Evolutionary conservation across 768 basidiomycete genomes (phyloP).

Genomic region (Paxillus involutus): DNA sequence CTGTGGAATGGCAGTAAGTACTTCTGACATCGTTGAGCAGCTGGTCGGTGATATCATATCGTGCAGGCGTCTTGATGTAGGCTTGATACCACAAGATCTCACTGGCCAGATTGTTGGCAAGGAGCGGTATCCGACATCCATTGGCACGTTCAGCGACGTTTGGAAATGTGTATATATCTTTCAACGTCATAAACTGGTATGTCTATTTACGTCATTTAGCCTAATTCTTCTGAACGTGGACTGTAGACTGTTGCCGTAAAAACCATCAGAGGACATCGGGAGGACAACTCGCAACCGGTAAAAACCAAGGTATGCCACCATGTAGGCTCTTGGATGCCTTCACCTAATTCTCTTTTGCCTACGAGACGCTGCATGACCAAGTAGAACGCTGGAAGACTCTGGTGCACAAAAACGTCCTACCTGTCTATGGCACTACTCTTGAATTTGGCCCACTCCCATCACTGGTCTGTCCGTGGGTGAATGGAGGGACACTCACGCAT

Average conservation of each 20-base stretch:
- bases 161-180: constrained; percentile 4
- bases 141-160: constrained; percentile 3
- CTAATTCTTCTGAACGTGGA: background rate
- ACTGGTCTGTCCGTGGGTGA: constrained; percentile 36
- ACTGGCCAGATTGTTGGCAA: background rate
- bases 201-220: background rate
- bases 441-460: constrained; percentile 32
- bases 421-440: constrained; percentile 26
- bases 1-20: too few species aligned
- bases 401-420: constrained; percentile 27
- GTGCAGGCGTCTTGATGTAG: background rate
- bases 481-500: constrained; percentile 25
- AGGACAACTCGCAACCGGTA: background rate
- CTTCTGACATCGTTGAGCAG: too few species aligned
- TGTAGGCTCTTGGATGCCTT: background rate
- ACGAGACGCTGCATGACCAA: constrained; percentile 14
- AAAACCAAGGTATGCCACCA: background rate
- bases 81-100: background rate
- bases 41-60: too few species aligned
- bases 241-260: constrained; percentile 9
- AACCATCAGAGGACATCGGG: background rate
- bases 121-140: background rate
- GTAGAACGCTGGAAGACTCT: constrained; percentile 26
- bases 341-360: background rate
- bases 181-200: background rate